These are phyloP conservation scores for Claviceps africana DNA, from an alignment of 2,329 filamentous ascomycete species.

Conservation along the genomic window DNA sequence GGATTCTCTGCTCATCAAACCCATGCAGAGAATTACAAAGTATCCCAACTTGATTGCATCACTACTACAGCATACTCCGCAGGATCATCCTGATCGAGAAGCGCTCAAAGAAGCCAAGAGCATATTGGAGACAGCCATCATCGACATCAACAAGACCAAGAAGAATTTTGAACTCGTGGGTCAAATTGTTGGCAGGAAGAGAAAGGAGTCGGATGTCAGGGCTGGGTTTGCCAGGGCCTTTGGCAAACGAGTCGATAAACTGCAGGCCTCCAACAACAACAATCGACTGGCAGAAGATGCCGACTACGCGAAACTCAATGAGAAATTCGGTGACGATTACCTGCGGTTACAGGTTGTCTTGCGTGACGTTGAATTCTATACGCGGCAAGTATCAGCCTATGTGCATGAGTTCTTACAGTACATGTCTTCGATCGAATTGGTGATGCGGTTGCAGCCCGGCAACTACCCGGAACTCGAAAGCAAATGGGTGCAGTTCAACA, in stretches of 20 bases:
- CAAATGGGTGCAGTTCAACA: conserved; percentile 86
- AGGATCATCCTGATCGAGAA: conserved; percentile 69
- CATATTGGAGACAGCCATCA: conserved; percentile 50
- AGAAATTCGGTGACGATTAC: conserved; percentile 85
- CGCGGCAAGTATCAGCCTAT: conserved; percentile 64
- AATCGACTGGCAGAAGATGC: conserved; percentile 58
- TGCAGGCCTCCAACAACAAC: conserved; percentile 47
- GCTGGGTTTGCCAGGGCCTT: conserved; percentile 80
- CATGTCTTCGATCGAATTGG: conserved; percentile 67
- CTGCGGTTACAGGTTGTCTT: conserved; percentile 84
- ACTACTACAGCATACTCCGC: conserved; percentile 63
- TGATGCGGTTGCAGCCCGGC: conserved; percentile 58
- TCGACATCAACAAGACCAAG: conserved; percentile 90
- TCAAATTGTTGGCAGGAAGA: conserved; percentile 71
- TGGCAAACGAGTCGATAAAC: conserved; percentile 74
- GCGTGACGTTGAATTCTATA: conserved; percentile 86
- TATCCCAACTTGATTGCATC: conserved; percentile 79
- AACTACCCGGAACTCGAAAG: conserved; percentile 75
- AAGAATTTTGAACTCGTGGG: conserved; percentile 88
- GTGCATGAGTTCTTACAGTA: conserved; percentile 72
- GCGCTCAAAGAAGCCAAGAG: conserved; percentile 42
- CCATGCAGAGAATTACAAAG: conserved; percentile 85
- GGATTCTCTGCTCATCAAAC: conserved; percentile 92
- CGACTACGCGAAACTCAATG: conserved; percentile 65
- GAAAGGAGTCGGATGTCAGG: conserved; percentile 78